These are phyloP conservation scores for Tuber indicum DNA, from an alignment of 495 filamentous ascomycete genomes.

Conservation along the genomic window DNA sequence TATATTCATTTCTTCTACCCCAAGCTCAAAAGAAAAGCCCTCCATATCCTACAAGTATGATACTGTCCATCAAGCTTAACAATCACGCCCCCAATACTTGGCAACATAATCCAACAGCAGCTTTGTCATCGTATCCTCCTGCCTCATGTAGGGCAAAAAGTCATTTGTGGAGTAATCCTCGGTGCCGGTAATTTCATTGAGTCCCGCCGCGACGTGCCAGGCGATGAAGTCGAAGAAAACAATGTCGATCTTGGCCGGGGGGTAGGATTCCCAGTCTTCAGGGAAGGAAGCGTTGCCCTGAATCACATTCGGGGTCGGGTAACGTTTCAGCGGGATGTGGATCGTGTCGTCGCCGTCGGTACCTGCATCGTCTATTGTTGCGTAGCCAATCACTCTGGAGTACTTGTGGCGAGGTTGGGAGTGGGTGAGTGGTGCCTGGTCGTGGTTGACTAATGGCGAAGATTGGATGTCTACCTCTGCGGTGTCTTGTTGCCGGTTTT, in stretches of 20 bases:
- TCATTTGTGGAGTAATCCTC: slow-evolving; percentile 52
- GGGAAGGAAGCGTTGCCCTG: slow-evolving; percentile 58
- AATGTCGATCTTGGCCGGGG: slow-evolving; percentile 66
- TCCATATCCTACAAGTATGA: neutral
- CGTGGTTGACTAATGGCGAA: slow-evolving; percentile 51
- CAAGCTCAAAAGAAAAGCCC: neutral
- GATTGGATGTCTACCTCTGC: slow-evolving; percentile 48
- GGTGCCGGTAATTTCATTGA: slow-evolving; percentile 59
- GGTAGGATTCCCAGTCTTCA: slow-evolving; percentile 44
- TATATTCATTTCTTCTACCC: neutral
- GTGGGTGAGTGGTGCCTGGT: slow-evolving; percentile 29
- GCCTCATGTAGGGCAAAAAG: slow-evolving; percentile 57
- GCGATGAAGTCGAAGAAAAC: slow-evolving; percentile 90
- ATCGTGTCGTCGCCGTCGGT: slow-evolving; percentile 87
- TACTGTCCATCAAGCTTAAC: slow-evolving; percentile 30
- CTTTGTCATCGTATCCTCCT: slow-evolving; percentile 62
- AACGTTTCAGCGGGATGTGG: slow-evolving; percentile 66
- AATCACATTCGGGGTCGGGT: slow-evolving; percentile 74
- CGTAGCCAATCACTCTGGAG: slow-evolving; percentile 67
- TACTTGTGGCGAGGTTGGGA: slow-evolving; percentile 7
- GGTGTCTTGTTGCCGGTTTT: slow-evolving; percentile 39
- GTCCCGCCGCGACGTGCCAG: slow-evolving; percentile 64
- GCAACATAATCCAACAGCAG: slow-evolving; percentile 71
- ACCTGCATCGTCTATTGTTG: slow-evolving; percentile 76
- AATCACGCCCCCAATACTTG: slow-evolving; percentile 62